These are phyloP conservation scores for Apiospora sp. DNA, from an alignment of 2,329 filamentous ascomycete genomes.

Conservation along the genomic window DNA sequence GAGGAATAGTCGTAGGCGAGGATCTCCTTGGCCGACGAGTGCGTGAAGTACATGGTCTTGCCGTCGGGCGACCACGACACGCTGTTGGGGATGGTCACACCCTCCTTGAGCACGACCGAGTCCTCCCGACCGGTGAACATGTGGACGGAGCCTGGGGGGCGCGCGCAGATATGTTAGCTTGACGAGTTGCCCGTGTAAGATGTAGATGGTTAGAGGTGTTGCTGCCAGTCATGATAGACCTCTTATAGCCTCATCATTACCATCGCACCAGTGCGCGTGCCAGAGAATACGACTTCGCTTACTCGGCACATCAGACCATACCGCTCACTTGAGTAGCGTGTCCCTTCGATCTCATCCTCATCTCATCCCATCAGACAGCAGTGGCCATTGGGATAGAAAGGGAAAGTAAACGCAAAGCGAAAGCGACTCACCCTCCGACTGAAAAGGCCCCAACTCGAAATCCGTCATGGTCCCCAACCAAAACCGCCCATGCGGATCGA, in stretches of 20 bases:
- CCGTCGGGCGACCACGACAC: slow-evolving; percentile 80
- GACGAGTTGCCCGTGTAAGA: slow-evolving; percentile 21
- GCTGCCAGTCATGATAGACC: neutral
- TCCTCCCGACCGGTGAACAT: slow-evolving; percentile 71
- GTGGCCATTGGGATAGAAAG: neutral
- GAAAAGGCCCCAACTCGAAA: slow-evolving; percentile 62
- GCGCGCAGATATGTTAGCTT: slow-evolving; percentile 19
- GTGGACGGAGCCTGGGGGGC: slow-evolving; percentile 72
- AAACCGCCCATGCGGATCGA: slow-evolving; percentile 81
- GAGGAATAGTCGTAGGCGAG: slow-evolving; percentile 78
- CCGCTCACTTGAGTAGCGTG: neutral
- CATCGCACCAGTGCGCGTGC: too few species aligned
- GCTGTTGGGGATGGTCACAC: slow-evolving; percentile 81
- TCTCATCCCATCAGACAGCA: neutral
- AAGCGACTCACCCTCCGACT: slow-evolving; percentile 62
- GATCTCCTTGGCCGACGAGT: slow-evolving; percentile 76
- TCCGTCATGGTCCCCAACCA: slow-evolving; percentile 92
- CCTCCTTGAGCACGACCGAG: slow-evolving; percentile 65
- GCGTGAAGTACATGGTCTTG: slow-evolving; percentile 82
- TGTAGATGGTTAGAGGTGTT: too few species aligned
- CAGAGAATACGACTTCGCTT: too few species aligned
- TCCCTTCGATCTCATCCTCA: neutral
- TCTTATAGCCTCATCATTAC: neutral
- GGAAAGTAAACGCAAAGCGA: neutral
- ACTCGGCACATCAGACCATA: too few species aligned